phyloP scores from a whole-genome alignment of 305 asterid species.

The Solanum hybrid region DNA sequence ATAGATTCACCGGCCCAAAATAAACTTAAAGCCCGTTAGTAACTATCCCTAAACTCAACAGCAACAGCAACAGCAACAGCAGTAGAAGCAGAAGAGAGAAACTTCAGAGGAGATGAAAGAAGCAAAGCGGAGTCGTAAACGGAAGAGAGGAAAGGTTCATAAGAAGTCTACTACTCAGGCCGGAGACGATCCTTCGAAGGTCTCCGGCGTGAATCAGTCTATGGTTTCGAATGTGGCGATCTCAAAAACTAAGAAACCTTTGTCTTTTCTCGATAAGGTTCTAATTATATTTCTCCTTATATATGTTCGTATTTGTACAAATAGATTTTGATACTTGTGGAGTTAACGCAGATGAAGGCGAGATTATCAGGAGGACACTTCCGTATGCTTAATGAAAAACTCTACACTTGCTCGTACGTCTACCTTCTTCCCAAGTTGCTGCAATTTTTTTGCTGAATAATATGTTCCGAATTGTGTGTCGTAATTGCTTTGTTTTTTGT shows the following conservation, averaged over 20 bases:
- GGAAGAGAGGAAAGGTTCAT: constrained; percentile 23
- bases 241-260: constrained; percentile 21
- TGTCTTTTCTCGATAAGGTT: constrained; percentile 40
- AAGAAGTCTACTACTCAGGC: neutral
- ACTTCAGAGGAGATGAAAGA: neutral
- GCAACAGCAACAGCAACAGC: neutral
- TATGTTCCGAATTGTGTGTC: neutral
- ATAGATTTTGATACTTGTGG: neutral
- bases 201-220: constrained; percentile 1
- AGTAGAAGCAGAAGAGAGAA: neutral
- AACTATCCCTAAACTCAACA: neutral
- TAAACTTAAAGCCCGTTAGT: neutral
- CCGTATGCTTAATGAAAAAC: constrained; percentile 91
- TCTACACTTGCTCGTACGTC: constrained; percentile 72
- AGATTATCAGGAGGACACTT: constrained; percentile 80
- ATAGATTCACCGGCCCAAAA: neutral
- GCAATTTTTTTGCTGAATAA: neutral
- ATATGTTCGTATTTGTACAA: neutral
- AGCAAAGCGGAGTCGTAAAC: constrained; percentile 9
- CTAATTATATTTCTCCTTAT: neutral
- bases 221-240: constrained; percentile 11
- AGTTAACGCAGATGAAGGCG: constrained; percentile 58
- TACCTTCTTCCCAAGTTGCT: neutral
- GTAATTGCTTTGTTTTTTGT: neutral
- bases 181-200: neutral